Percentiles rank a stretch among this genome's conserved stretches.
phyloP scores from a whole-genome alignment of 257 asterid genomes.

The Fraxinus pennsylvanica region DNA sequence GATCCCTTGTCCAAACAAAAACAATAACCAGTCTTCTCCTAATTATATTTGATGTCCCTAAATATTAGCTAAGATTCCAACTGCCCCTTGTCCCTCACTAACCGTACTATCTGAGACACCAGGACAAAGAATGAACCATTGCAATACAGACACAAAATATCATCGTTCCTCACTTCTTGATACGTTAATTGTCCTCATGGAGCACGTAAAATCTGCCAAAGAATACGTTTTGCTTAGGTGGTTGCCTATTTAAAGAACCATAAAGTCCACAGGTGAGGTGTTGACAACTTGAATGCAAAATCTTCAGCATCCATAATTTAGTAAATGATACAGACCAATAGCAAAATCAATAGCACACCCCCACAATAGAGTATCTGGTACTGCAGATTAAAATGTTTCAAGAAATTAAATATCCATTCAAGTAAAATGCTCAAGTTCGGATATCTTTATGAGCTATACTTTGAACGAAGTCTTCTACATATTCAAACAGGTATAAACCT shows the following conservation, averaged over 20 bases:
- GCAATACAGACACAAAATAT: not conserved
- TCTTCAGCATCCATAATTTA: not conserved
- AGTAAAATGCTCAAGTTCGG: conserved; percentile 22
- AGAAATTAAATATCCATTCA: not conserved
- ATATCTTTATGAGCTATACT: conserved; percentile 18
- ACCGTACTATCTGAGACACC: not conserved
- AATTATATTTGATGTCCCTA: not conserved
- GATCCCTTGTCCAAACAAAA: too few species aligned
- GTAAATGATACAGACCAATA: not conserved
- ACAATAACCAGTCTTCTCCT: too few species aligned
- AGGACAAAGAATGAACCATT: not conserved
- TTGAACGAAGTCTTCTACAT: conserved; percentile 26
- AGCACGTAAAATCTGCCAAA: not conserved
- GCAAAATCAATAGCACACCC: not conserved
- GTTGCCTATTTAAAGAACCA: not conserved
- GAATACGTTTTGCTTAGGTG: not conserved
- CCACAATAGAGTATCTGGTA: not conserved
- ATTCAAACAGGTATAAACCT: conserved; percentile 26
- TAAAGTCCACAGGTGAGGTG: not conserved
- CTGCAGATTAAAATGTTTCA: not conserved
- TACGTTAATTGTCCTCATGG: not conserved
- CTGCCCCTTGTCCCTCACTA: not conserved
- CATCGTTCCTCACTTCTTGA: not conserved
- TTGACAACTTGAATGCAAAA: not conserved
- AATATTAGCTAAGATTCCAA: not conserved